Conservation (phyloP, 805 yeast genomes). For the Saccharomycopsis guyanensis region DNA sequence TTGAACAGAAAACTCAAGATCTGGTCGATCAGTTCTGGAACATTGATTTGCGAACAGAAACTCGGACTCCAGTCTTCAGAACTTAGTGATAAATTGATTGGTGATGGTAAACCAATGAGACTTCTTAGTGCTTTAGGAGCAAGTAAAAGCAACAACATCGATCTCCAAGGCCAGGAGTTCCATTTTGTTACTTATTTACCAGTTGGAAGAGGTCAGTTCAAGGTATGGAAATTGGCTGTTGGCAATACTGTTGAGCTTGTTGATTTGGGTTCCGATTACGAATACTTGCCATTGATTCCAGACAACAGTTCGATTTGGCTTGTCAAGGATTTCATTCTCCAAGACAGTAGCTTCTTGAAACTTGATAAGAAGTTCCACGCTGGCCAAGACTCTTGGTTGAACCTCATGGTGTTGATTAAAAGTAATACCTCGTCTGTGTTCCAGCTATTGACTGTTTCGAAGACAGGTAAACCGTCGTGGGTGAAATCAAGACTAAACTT, state of each 20-base stretch:
- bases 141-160: background rate
- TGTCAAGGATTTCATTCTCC: slow-evolving; percentile 38
- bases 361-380: slow-evolving; percentile 4
- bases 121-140: slow-evolving; percentile 23
- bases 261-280: slow-evolving; percentile 26
- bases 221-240: slow-evolving; percentile 30
- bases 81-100: slow-evolving; percentile 23
- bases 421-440: slow-evolving; percentile 48
- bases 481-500: slow-evolving; percentile 19
- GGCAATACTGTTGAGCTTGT: slow-evolving; percentile 21
- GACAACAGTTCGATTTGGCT: slow-evolving; percentile 37
- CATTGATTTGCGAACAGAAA: slow-evolving; percentile 4
- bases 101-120: slow-evolving; percentile 29
- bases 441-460: slow-evolving; percentile 29
- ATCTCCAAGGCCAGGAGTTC: background rate
- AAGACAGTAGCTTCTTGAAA: slow-evolving; percentile 3
- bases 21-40: slow-evolving; percentile 42
- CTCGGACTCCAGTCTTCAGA: background rate
- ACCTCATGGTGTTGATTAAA: slow-evolving; percentile 49
- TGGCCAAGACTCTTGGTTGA: slow-evolving; percentile 22
- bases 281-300: slow-evolving; percentile 28
- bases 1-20: slow-evolving; percentile 47
- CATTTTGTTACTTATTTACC: slow-evolving; percentile 36
- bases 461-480: slow-evolving; percentile 25
- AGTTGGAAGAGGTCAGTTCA: slow-evolving; percentile 36